Base-by-base conservation (phyloP, 495 filamentous ascomycete genomes). In the Bathelium albidoporum region DNA sequence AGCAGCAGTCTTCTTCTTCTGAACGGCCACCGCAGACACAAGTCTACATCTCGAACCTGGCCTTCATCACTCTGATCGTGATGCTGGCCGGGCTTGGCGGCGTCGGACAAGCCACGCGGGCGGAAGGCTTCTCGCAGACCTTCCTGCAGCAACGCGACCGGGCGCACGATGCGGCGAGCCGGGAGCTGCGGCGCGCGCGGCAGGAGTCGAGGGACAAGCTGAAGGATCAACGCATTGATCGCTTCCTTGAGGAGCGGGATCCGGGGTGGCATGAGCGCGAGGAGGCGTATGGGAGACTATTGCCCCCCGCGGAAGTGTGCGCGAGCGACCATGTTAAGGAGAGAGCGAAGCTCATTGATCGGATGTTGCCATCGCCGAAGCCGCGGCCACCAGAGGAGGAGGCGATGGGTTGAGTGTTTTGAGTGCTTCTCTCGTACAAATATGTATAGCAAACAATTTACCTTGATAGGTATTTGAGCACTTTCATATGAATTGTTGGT, bases 161-260 rank as follows among this genome's bases (percentile, higher is more conserved):
- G 63, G 69, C 85, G 31, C 86, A 89, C 66, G 79, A 78, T 39
- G 77, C 83, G 64, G 84, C 88, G 45, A 82, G 80, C 67, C 79
- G 82, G 58, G 82, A 86, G 34, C 70, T 95, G 67, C 78, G 71
- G 20, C 76, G 77, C 44, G 79, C 83, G n/a, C 78, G 84, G 64
- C 77, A 75, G 53, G 75, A 80, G 44, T 76, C 80, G 58, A 75
- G 72, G 44, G 73, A 74, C 2, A 71, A 75, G 32, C 77, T 80
- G 63, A 77, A 74, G 43, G 81, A 89, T 53, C 84, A 83, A 65
- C 81, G 88, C 59, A 82, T 96, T 36, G 76, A 89, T 65, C 80
- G 72, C n/a, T 95, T 95, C 69, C 68, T 95, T 24, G 79, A 82
- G 68, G 81, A 86, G 41, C 80, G 89, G 63, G 86, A 93, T 64